phyloP scores from a whole-genome alignment of 176 grass and related monocot species.

The sorghum (Sorghum bicolor) region DNA sequence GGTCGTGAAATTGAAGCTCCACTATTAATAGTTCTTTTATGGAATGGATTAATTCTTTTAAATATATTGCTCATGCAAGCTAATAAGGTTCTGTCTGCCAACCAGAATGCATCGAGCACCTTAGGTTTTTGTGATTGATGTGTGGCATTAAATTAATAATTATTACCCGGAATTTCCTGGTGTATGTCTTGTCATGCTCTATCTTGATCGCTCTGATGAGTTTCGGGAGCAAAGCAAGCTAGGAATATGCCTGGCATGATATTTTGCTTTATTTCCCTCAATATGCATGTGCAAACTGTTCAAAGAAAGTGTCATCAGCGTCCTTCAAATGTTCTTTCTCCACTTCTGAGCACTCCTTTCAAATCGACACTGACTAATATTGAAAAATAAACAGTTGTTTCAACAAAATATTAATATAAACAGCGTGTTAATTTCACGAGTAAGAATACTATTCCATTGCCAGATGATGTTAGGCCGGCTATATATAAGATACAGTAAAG shows the following conservation, averaged over 20 bases:
- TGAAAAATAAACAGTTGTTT: no score
- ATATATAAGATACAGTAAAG: not conserved
- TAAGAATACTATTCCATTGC: not conserved
- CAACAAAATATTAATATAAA: no score
- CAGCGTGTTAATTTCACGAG: not conserved
- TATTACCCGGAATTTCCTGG: not conserved
- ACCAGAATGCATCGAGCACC: slow-evolving; percentile 29
- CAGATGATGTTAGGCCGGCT: not conserved
- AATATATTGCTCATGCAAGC: slow-evolving; percentile 11
- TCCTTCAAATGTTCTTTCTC: slow-evolving; percentile 34
- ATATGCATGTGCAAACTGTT: slow-evolving; percentile 36
- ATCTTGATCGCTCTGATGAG: not conserved
- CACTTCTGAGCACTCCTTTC: slow-evolving; percentile 6
- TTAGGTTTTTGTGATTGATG: not conserved
- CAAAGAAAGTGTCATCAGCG: slow-evolving; percentile 24
- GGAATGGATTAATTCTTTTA: no score
- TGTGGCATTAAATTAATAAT: slow-evolving; percentile 4
- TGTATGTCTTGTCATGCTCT: not conserved
- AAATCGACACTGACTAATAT: not conserved
- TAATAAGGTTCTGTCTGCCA: slow-evolving; percentile 36
- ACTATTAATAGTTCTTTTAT: not conserved
- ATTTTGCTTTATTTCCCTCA: slow-evolving; percentile 15
- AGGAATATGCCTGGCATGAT: slow-evolving; percentile 43
- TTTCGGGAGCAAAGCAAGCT: slow-evolving; percentile 39
- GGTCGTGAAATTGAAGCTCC: slow-evolving; percentile 33